Evolutionary conservation across 2,329 filamentous ascomycete genomes (phyloP).

Genomic region (Atkinsonella texensis): DNA sequence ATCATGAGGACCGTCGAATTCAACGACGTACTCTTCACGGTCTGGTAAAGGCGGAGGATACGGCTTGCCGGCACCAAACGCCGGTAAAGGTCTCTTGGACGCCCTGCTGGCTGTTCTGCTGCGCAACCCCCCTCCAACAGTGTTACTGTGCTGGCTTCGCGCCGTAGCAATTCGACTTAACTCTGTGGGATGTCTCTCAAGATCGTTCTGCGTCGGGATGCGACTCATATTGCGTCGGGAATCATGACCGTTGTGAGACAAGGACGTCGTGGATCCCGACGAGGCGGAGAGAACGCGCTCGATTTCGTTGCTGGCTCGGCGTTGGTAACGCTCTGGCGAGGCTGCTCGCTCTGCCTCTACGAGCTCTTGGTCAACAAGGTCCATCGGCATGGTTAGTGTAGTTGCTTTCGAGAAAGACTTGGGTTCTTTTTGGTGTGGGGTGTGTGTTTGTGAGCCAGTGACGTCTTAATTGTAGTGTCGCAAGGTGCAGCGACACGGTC

Average conservation of each 20-base stretch:
- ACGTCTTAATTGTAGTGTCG: not conserved
- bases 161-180: slow-evolving; percentile 61
- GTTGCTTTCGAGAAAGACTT: not conserved
- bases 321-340: slow-evolving; percentile 26
- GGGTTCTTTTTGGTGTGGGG: not conserved
- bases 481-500: not conserved
- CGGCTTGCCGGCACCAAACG: slow-evolving; percentile 62
- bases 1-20: slow-evolving; percentile 75
- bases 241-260: slow-evolving; percentile 24
- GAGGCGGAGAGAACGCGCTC: slow-evolving; percentile 46
- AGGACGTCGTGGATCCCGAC: slow-evolving; percentile 37
- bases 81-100: slow-evolving; percentile 48
- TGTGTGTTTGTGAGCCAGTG: not conserved
- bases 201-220: slow-evolving; percentile 51
- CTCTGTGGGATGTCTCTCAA: slow-evolving; percentile 58
- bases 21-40: slow-evolving; percentile 67
- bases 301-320: slow-evolving; percentile 40
- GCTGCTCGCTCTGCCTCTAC: slow-evolving; percentile 43
- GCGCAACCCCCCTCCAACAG: slow-evolving; percentile 45
- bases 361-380: slow-evolving; percentile 43
- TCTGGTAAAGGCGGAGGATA: slow-evolving; percentile 59
- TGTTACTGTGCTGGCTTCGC: slow-evolving; percentile 56
- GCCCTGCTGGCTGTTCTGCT: slow-evolving; percentile 31
- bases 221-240: slow-evolving; percentile 42
- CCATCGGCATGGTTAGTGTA: slow-evolving; percentile 25